Conservation (phyloP, 2,329 filamentous ascomycete genomes). For the Diplodia scrobiculata region DNA sequence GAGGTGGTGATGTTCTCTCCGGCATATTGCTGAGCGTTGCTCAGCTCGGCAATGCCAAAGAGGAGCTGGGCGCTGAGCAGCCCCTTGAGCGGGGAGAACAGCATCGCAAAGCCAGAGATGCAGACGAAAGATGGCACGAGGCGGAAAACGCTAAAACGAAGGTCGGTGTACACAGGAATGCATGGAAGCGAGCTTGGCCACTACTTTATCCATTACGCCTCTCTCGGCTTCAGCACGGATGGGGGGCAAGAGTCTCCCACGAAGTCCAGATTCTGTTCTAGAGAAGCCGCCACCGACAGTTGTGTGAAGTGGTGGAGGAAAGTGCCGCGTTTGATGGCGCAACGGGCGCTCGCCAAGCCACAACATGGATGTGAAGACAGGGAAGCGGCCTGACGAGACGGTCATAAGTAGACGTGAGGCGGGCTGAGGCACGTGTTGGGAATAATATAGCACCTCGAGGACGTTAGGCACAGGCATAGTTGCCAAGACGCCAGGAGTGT, state of each 20-base stretch:
- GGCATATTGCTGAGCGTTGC: slow-evolving; percentile 27
- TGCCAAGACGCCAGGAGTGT: background rate
- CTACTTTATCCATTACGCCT: background rate
- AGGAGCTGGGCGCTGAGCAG: slow-evolving; percentile 6
- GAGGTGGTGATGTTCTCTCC: slow-evolving; percentile 18
- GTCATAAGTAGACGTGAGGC: background rate
- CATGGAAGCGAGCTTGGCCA: background rate
- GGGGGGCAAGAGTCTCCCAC: background rate
- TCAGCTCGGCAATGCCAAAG: background rate
- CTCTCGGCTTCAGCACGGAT: background rate
- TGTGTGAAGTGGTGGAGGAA: background rate
- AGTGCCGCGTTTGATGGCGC: background rate
- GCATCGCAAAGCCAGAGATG: background rate
- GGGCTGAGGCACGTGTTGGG: background rate
- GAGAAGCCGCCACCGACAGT: background rate
- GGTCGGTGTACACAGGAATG: background rate
- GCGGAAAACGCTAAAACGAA: background rate
- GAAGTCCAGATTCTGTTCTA: background rate
- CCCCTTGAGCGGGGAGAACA: background rate
- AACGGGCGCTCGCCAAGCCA: background rate
- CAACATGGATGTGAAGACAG: background rate
- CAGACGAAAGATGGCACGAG: background rate
- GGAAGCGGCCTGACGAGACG: background rate
- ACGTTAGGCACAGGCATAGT: background rate
- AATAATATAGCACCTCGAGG: background rate